phyloP scores from a whole-genome alignment of 106 monocot species.

The Dioscorea alata region DNA sequence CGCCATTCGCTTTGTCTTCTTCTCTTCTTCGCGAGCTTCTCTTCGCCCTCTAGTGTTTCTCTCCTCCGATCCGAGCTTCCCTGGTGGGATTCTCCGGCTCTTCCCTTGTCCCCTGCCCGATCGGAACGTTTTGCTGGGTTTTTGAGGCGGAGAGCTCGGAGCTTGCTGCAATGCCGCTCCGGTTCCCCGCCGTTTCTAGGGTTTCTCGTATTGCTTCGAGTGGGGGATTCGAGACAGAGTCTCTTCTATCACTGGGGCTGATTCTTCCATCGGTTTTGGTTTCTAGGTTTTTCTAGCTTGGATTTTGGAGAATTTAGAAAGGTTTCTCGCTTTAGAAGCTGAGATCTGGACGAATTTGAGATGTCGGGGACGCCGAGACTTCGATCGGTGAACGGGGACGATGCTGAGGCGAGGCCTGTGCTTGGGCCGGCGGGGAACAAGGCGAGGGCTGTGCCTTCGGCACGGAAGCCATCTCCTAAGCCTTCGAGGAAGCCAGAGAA shows the following conservation, averaged over 20 bases:
- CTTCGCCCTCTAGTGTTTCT: neutral
- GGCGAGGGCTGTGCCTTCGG: conserved; percentile 10
- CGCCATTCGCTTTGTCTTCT: no score
- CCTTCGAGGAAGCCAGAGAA: conserved; percentile 26
- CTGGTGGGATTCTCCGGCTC: neutral
- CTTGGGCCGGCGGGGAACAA: conserved; percentile 60
- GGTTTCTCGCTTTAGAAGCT: neutral
- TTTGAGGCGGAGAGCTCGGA: no score
- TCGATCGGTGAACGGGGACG: conserved; percentile 43
- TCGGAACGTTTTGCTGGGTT: neutral
- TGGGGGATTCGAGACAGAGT: neutral
- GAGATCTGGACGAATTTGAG: neutral
- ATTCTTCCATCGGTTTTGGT: neutral
- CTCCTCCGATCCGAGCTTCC: neutral
- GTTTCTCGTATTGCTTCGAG: neutral
- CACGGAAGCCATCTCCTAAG: conserved; percentile 30
- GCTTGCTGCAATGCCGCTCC: neutral
- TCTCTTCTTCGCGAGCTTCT: neutral
- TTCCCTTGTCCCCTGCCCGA: neutral
- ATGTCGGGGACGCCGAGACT: conserved; percentile 60
- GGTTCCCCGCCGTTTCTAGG: neutral
- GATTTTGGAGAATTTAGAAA: neutral
- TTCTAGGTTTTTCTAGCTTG: neutral
- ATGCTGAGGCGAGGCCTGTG: conserved; percentile 44
- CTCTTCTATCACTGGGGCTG: neutral